These are phyloP conservation scores for Nepenthes mirabilis DNA, from an alignment of 148 eudicot genomes.

Conservation along the genomic window DNA sequence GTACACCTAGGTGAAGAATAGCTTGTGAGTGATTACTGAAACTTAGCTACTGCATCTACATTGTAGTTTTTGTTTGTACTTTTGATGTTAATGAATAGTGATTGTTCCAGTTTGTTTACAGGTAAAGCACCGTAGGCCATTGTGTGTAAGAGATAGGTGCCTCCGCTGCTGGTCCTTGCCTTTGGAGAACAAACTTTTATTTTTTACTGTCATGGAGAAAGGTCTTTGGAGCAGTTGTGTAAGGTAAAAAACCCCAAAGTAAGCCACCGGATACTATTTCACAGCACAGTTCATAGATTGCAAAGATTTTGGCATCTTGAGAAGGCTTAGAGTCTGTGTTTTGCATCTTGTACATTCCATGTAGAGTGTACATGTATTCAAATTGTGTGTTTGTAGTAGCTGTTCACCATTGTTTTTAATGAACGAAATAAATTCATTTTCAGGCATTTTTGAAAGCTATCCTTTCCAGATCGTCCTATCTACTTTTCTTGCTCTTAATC, in stretches of 20 bases:
- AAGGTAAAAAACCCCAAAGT: not conserved
- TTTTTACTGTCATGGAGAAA: too few species aligned
- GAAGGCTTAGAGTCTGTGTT: slow-evolving; percentile 3
- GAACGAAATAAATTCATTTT: too few species aligned
- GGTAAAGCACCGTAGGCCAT: too few species aligned
- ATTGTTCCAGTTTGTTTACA: not conserved
- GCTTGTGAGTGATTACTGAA: not conserved
- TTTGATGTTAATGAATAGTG: not conserved
- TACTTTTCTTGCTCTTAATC: too few species aligned
- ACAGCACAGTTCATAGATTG: not conserved
- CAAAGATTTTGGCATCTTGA: slow-evolving; percentile 4
- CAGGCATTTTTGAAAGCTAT: too few species aligned
- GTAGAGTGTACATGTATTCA: not conserved
- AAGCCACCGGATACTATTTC: slow-evolving; percentile 1
- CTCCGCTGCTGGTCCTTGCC: too few species aligned
- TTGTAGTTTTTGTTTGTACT: not conserved
- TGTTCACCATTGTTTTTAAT: too few species aligned
- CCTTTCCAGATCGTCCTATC: too few species aligned
- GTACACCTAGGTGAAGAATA: slow-evolving; percentile 13
- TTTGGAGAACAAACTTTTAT: too few species aligned
- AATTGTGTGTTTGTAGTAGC: too few species aligned
- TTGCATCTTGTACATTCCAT: slow-evolving; percentile 1
- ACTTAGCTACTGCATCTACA: not conserved
- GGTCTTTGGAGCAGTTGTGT: not conserved
- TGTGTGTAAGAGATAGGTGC: too few species aligned